Conservation (phyloP, 2,329 filamentous ascomycete species). For the Dichotomopilus funicola region DNA sequence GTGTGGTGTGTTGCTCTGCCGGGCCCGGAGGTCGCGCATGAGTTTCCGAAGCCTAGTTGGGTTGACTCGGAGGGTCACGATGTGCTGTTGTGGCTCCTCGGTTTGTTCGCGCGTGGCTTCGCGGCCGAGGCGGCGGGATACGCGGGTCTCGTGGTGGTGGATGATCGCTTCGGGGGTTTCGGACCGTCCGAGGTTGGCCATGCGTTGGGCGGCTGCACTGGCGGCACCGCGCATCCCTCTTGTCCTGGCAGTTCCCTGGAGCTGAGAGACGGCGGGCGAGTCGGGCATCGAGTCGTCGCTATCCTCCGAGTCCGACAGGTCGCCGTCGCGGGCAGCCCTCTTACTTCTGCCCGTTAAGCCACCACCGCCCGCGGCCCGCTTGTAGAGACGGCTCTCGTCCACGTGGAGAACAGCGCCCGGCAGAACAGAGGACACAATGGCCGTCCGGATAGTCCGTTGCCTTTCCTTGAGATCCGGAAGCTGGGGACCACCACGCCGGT, state of each 20-base stretch:
- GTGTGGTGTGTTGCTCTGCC: neutral
- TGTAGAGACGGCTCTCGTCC: constrained; percentile 83
- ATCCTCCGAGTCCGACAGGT: constrained; percentile 80
- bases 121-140: constrained; percentile 51
- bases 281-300: constrained; percentile 83
- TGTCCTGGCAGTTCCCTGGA: constrained; percentile 75
- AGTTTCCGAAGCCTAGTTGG: constrained; percentile 65
- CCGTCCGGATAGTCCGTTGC: constrained; percentile 84
- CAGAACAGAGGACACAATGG: constrained; percentile 86
- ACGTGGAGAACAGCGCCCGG: constrained; percentile 75
- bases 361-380: constrained; percentile 58
- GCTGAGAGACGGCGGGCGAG: constrained; percentile 70
- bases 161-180: constrained; percentile 75
- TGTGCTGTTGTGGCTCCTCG: constrained; percentile 61
- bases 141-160: constrained; percentile 68
- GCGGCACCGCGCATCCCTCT: constrained; percentile 82
- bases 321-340: constrained; percentile 52
- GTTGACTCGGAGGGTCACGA: constrained; percentile 69
- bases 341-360: constrained; percentile 49
- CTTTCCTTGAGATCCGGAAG: constrained; percentile 95
- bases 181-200: constrained; percentile 75
- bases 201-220: constrained; percentile 76
- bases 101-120: constrained; percentile 72
- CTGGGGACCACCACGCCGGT: constrained; percentile 83
- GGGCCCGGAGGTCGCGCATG: constrained; percentile 35